These are phyloP conservation scores for Penicillium turbatum DNA, from an alignment of 495 filamentous ascomycete genomes.

Conservation along the genomic window DNA sequence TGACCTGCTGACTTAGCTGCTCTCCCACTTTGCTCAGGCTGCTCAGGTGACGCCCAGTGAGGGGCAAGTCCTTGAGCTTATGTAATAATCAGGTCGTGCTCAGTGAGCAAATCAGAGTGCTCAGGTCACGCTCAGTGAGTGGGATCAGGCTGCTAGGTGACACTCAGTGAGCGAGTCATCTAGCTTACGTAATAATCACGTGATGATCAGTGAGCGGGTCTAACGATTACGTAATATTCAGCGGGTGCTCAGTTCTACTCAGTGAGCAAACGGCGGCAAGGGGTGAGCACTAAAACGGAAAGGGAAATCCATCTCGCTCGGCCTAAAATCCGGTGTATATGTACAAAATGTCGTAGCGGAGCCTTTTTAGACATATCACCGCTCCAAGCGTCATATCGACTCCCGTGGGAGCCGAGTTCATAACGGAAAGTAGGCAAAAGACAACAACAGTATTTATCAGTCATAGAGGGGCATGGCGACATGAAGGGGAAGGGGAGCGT, in stretches of 20 bases:
- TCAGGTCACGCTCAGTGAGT: not conserved
- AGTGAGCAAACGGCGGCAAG: constrained; percentile 6
- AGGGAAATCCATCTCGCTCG: constrained; percentile 4
- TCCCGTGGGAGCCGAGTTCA: constrained; percentile 10
- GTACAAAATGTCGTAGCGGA: constrained; percentile 20
- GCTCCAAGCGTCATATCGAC: constrained; percentile 17
- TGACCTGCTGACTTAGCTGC: constrained; percentile 4
- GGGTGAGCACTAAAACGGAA: constrained; percentile 9
- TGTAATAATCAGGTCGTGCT: not conserved
- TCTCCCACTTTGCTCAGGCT: not conserved
- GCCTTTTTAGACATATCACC: constrained; percentile 8
- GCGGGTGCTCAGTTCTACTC: not conserved
- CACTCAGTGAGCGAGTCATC: not conserved
- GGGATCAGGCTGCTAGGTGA: not conserved
- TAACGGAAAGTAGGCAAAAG: constrained; percentile 10
- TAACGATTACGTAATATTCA: not conserved
- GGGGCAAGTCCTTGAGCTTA: not conserved
- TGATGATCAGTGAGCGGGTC: not conserved
- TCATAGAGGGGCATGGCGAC: constrained; percentile 30
- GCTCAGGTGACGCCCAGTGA: not conserved
- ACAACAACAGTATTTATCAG: constrained; percentile 21
- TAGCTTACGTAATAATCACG: not conserved
- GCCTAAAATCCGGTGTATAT: too few relatives aligned
- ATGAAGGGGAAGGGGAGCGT: constrained; percentile 18
- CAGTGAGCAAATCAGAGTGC: too few relatives aligned